Conservation (phyloP, 495 filamentous ascomycete species). For the Aspergillus sparsus region DNA sequence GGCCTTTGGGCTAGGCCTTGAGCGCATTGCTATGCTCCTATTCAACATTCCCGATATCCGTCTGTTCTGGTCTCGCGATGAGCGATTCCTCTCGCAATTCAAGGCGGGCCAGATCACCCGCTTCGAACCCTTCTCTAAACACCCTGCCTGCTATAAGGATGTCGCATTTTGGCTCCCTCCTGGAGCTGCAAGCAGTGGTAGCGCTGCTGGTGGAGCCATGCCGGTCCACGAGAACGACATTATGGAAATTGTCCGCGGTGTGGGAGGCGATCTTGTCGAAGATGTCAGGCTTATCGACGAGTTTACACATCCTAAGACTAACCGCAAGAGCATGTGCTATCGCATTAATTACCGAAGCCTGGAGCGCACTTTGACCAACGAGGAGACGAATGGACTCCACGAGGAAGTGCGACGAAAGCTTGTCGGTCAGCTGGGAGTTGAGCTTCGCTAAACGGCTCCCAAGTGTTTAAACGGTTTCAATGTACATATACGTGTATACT, state of each 20-base stretch:
- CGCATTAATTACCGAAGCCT: constrained; percentile 88
- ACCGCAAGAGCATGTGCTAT: constrained; percentile 83
- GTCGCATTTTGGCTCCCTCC: constrained; percentile 87
- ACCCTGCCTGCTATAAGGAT: constrained; percentile 85
- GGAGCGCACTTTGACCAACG: constrained; percentile 82
- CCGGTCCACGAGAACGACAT: constrained; percentile 91
- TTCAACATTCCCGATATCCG: constrained; percentile 95
- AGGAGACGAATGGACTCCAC: constrained; percentile 76
- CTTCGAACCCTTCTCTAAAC: constrained; percentile 85
- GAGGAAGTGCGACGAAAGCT: constrained; percentile 60
- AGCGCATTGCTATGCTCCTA: constrained; percentile 93
- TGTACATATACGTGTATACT: constrained; percentile 21
- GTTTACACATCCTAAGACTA: constrained; percentile 87
- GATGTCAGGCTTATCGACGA: constrained; percentile 80
- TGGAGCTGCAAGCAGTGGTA: constrained; percentile 42
- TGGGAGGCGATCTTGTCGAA: constrained; percentile 81
- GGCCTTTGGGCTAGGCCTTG: constrained; percentile 93
- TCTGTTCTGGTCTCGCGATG: constrained; percentile 91
- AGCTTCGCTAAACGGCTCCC: constrained; percentile 61
- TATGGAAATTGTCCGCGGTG: constrained; percentile 86
- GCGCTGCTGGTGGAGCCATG: constrained; percentile 54
- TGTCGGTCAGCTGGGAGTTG: constrained; percentile 70
- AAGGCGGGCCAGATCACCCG: constrained; percentile 62
- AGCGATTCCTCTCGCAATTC: constrained; percentile 83
- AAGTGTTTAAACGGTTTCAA: not conserved